A percentile compares a stretch with the other conserved stretches of the same genome.
These are phyloP conservation scores for Saitozyma podzolica DNA, from an alignment of 768 basidiomycete genomes.

Conservation along the genomic window DNA sequence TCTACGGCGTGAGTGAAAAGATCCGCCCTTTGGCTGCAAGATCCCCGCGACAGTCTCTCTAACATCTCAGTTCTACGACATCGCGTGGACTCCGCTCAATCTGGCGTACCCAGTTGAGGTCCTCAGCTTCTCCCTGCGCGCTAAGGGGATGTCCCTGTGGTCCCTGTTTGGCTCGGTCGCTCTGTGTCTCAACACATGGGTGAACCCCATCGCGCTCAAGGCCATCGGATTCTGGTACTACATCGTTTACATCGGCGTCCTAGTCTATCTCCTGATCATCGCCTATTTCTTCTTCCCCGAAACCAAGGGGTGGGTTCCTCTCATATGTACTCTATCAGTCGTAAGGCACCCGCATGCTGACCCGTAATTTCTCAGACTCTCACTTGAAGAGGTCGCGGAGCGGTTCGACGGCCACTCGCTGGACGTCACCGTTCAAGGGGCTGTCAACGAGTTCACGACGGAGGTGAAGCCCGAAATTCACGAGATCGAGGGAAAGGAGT, in stretches of 20 bases:
- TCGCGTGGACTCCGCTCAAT: not conserved
- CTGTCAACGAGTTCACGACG: not conserved
- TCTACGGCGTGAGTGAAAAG: not conserved
- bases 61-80: not conserved
- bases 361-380: not conserved
- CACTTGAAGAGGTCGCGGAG: not conserved
- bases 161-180: not conserved
- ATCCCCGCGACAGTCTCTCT: not conserved
- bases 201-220: slow-evolving; percentile 1
- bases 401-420: not conserved
- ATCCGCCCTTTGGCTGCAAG: too few species aligned
- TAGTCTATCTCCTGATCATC: slow-evolving; percentile 13
- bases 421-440: not conserved
- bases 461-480: not conserved
- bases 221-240: slow-evolving; percentile 2
- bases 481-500: not conserved
- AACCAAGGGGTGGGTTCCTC: slow-evolving; percentile 17
- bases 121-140: not conserved
- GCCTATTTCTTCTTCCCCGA: slow-evolving; percentile 34
- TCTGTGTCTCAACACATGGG: not conserved
- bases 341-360: not conserved
- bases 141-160: not conserved
- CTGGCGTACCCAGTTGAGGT: not conserved
- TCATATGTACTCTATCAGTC: not conserved
- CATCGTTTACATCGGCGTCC: slow-evolving; percentile 3